Base-by-base conservation (phyloP, 352 stramenopile genomes). In the Phytophthora pseudosyringae region DNA sequence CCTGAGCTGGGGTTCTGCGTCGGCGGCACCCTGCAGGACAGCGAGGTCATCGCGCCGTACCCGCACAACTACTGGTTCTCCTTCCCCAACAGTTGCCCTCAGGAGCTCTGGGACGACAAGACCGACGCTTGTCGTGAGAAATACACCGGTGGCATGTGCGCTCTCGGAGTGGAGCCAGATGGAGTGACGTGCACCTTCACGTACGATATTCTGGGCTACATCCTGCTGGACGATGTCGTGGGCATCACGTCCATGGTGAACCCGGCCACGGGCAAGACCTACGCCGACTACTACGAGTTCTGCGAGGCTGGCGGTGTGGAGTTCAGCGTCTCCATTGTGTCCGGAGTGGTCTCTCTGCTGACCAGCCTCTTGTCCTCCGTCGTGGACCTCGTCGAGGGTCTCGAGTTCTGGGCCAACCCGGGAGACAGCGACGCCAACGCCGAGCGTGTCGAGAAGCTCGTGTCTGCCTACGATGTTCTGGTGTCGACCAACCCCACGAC, bases 51-150 rank as follows among this genome's bases (percentile, higher is more conserved):
- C 6, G 86, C 86, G 25, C 82, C 83, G 47, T 93, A 95, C 78
- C 80, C 77, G 11, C 78, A 88, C 70, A 91, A 89, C 63, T 86
- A 86, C 69, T 93, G 83, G 86, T 92, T 85, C 69, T 94, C 86
- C 44, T 93, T 89, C 76, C 83, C 86, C 5, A 92, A 92, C 66
- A 89, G 67, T 16, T 94, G 83, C 18, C 80, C 75, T 11, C 60
- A 69, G 28, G 13, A 77, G n/a, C 50, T 75, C 16, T 90, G 74
- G 77, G 33, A 43, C 4, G 45, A 74, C 26, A 91, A 88, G 63
- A 86, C 72, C 0, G 66, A 50, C 9, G 29, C 46, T 18, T 89
- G 76, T 56, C 77, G 80, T 15, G 43, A 44, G 5, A 38, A 75
- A 36, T 75, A 83, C 48, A 35, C 63, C 1, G 77, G 76, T 32